phyloP scores from a whole-genome alignment of 139 green algal species.

The Chlorella sp. region DNA sequence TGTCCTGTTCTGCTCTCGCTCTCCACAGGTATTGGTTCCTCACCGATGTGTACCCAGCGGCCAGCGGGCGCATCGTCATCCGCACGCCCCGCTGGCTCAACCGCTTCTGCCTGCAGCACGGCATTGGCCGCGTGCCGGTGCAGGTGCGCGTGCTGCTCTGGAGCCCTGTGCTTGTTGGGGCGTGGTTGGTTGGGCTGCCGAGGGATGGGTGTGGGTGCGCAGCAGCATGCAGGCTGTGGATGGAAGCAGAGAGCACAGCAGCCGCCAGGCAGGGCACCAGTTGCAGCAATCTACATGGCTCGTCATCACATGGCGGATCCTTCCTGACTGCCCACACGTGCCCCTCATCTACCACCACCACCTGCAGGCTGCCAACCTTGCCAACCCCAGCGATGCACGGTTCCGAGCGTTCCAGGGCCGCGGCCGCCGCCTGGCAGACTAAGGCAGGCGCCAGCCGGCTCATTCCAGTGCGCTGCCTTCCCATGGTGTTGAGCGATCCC shows the following conservation, averaged over 20 bases:
- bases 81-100: conserved; percentile 53
- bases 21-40: conserved; percentile 2
- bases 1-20: no score
- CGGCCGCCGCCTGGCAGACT: conserved; percentile 47
- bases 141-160: no score
- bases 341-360: no score
- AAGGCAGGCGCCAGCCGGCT: background rate
- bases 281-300: no score
- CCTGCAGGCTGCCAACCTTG: conserved; percentile 12
- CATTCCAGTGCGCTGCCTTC: background rate
- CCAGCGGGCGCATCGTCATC: conserved; percentile 37
- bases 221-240: no score
- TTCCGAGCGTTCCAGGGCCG: conserved; percentile 59
- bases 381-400: conserved; percentile 18
- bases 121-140: conserved; percentile 26
- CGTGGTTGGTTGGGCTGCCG: background rate
- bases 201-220: no score
- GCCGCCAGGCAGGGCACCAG: no score
- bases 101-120: conserved; percentile 17
- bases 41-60: conserved; percentile 55
- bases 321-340: no score
- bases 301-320: no score
- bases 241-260: no score
- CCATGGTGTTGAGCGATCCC: no score
- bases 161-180: background rate